Evolutionary conservation across 176 grass and related monocot genomes (phyloP), one percentile per base, ranked within the genome.

Genomic region (Oryza longistaminata): DNA sequence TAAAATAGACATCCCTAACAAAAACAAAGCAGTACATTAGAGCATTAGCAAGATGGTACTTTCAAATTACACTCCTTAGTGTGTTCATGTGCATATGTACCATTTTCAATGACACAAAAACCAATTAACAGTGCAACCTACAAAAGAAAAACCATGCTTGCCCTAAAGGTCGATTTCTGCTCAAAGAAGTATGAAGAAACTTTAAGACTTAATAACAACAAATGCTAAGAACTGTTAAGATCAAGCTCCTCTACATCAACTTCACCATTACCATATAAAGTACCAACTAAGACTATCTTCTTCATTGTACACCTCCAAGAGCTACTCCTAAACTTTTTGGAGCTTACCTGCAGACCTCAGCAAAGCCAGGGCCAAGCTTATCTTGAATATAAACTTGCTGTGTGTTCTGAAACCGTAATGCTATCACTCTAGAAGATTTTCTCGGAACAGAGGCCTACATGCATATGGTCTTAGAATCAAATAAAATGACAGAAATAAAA

Each of bases 361-460:
- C 77, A 43, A 21, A 8, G 65, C 19, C 21, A 22, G 14, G 31
- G 19, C n/a, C 5, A 3, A 40, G 40, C 21, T 86, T 71, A 45
- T 72, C 55, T 61, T 27, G 73, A 69, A 68, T 71, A 86, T 60
- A 68, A 83, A 68, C 12, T 75, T 65, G 80, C 31, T 39, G 86
- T 33, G 77, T 42, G 2, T 58, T 77, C 46, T 66, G 62, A 35
- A 83, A 72, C n/a, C 27, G 75, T 62, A 48, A 76, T 74, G 88
- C 85, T 83, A 90, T 70, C 17, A n/a, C 17, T 33, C 2, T 48
- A 83, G 78, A 77, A 31, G 70, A 76, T 29, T 65, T 90, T 85
- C 81, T 86, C 16, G 0, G 12, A 69, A 22, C 9, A 40, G 21
- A 64, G 64, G 13, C 75, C 83, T 84, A 79, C 31, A 82, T 73